Evolutionary conservation across 768 basidiomycete genomes (phyloP), one percentile per base, ranked within the genome.

Genomic region (Amanita rubescens): DNA sequence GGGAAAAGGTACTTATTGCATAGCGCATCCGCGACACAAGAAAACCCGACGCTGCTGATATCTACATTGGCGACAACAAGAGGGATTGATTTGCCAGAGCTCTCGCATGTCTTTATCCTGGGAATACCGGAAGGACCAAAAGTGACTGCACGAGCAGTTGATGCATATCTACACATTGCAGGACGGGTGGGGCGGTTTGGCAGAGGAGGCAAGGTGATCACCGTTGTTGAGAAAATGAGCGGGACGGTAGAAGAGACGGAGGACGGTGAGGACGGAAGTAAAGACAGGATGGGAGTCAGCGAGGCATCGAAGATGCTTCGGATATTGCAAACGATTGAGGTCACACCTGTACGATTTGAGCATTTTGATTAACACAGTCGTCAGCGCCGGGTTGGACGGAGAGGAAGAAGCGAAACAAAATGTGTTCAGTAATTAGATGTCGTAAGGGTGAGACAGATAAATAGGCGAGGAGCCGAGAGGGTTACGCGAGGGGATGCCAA

Each of bases 171-270:
- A 58, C 88, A 90, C 60, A 68, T 83, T 38, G 81, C 84, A 5
- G 88, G 89, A 12, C 80, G 88, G 11, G 85, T 84, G n/a, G 86
- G 87, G 19, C 76, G 87, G 55, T 85, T 87, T 63, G 82, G 84
- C 42, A 66, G 77, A 39, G 67, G 65, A 19, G 87, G 87, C 14
- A 84, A 79, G 66, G 85, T 88, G 49, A 71, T 90, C 54, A 80
- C 74, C 24, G 70, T 89, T 35, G 65, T 90, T 33, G 75, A 78
- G 44, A 69, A 67, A 50, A 69, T 62, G 35, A 68, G 14, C 10
- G 46, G 62, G 51, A 65, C 62, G 44, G 54, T 24, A 45, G 62
- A 54, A n/a, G 65, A 66, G 25, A 66, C 62, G 34, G 62, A 56
- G 44, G 49, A 50, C n/a, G 49, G 60, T 43, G 57, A 58, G 24